phyloP scores from a whole-genome alignment of 768 basidiomycete species.

The Rhizopogon vesiculosus region DNA sequence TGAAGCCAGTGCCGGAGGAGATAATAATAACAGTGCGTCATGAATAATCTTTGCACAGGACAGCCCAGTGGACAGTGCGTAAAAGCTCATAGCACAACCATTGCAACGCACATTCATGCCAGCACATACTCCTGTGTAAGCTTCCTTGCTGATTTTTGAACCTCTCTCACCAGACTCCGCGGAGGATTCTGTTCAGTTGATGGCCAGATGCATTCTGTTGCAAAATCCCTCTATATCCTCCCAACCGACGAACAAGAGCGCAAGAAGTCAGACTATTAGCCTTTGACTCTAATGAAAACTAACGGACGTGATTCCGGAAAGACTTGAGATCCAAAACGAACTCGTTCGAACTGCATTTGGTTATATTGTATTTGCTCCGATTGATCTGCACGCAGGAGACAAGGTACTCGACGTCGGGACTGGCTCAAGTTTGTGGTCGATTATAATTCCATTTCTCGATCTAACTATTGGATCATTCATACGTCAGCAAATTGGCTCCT shows the following conservation, averaged over 20 bases:
- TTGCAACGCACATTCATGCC: not conserved
- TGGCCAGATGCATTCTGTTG: not conserved
- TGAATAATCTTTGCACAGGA: not conserved
- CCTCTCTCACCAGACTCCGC: not conserved
- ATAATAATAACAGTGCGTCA: not conserved
- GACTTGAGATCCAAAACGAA: too few relatives aligned
- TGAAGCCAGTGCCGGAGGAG: too few relatives aligned
- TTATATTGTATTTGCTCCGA: slow-evolving; percentile 15
- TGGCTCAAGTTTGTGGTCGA: slow-evolving; percentile 11
- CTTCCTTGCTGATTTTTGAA: not conserved
- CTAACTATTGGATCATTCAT: not conserved
- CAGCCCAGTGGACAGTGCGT: not conserved
- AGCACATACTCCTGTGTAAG: not conserved
- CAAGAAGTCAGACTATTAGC: too few relatives aligned
- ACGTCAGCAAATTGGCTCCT: slow-evolving; percentile 18
- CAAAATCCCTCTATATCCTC: slow-evolving; percentile 13
- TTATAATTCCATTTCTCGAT: not conserved
- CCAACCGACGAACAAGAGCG: slow-evolving; percentile 23
- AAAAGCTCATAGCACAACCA: not conserved
- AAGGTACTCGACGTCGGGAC: slow-evolving; percentile 20
- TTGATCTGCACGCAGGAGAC: slow-evolving; percentile 10
- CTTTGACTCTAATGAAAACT: too few relatives aligned
- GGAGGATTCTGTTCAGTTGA: not conserved
- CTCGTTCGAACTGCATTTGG: too few relatives aligned
- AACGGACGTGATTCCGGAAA: too few relatives aligned